These are phyloP conservation scores for Coniochaeta sp. DNA, from an alignment of 2,329 filamentous ascomycete species.

Conservation along the genomic window DNA sequence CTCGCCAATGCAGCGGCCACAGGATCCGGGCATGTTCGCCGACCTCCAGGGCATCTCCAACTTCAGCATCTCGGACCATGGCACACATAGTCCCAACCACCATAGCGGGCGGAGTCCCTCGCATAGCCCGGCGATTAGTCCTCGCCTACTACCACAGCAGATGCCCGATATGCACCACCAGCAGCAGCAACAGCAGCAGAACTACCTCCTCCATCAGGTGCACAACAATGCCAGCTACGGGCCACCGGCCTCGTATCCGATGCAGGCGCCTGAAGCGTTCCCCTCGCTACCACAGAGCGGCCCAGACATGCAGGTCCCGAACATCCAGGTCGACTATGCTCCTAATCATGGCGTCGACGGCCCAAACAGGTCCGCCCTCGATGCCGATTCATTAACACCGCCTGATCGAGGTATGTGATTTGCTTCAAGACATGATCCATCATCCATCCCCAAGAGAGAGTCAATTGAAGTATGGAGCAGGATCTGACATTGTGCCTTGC, in stretches of 20 bases:
- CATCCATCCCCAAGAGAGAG: no score
- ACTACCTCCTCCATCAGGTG: constrained; percentile 35
- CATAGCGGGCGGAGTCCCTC: constrained; percentile 74
- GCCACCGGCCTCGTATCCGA: constrained; percentile 31
- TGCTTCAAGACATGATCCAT: background rate
- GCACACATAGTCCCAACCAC: constrained; percentile 52
- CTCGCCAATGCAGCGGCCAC: constrained; percentile 72
- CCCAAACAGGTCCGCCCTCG: constrained; percentile 56
- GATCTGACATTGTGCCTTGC: background rate
- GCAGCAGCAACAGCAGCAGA: constrained; percentile 35
- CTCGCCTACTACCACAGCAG: constrained; percentile 50
- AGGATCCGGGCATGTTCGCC: constrained; percentile 66
- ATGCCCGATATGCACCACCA: constrained; percentile 43
- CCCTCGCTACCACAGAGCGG: constrained; percentile 38
- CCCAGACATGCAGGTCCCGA: constrained; percentile 63
- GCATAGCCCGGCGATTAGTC: constrained; percentile 62
- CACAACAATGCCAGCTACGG: constrained; percentile 30
- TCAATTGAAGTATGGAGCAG: background rate
- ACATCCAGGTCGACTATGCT: constrained; percentile 90
- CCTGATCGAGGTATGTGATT: constrained; percentile 57
- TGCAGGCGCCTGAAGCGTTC: constrained; percentile 39
- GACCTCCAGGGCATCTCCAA: constrained; percentile 70
- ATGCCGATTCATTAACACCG: constrained; percentile 75
- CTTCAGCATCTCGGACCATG: constrained; percentile 72
- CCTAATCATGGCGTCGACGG: constrained; percentile 65